Conservation (phyloP, 306 rosid genomes). For the Mimosa bimucronata region DNA sequence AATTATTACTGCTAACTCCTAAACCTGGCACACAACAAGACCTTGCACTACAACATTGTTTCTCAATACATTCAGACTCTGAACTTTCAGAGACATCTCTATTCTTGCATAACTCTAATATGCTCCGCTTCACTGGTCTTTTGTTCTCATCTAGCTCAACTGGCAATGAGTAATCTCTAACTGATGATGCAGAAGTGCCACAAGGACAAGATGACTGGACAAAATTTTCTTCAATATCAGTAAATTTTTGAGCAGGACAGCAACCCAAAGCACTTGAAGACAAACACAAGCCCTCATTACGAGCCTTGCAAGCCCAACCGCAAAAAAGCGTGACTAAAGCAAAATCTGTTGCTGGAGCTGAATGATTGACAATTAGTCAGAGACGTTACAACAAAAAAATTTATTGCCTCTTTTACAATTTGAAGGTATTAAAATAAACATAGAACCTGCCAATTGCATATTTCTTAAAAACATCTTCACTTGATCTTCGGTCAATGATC, state of each 20-base stretch:
- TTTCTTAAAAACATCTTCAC: constrained; percentile 71
- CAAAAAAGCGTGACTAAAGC: constrained; percentile 92
- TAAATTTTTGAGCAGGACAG: constrained; percentile 69
- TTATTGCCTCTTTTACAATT: constrained; percentile 18
- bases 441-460: constrained; percentile 92
- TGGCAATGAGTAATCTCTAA: constrained; percentile 54
- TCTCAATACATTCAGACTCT: constrained; percentile 52
- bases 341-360: constrained; percentile 89
- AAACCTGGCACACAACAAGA: constrained; percentile 93
- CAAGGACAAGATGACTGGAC: constrained; percentile 57
- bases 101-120: constrained; percentile 46
- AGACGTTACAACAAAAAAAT: constrained; percentile 22
- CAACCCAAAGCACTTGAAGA: constrained; percentile 75
- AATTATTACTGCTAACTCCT: constrained; percentile 86
- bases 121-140: constrained; percentile 66
- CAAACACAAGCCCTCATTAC: constrained; percentile 80
- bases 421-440: constrained; percentile 39
- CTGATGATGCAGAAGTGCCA: constrained; percentile 61
- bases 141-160: constrained; percentile 55
- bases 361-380: constrained; percentile 52
- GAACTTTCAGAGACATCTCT: constrained; percentile 45
- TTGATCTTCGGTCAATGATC: constrained; percentile 80
- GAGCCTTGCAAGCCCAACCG: constrained; percentile 99
- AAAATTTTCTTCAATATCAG: constrained; percentile 68
- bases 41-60: constrained; percentile 61